Percentiles rank a stretch among this genome's conserved stretches.
Evolutionary conservation across 306 rosid species (phyloP).

Genomic region (Delonix regia): DNA sequence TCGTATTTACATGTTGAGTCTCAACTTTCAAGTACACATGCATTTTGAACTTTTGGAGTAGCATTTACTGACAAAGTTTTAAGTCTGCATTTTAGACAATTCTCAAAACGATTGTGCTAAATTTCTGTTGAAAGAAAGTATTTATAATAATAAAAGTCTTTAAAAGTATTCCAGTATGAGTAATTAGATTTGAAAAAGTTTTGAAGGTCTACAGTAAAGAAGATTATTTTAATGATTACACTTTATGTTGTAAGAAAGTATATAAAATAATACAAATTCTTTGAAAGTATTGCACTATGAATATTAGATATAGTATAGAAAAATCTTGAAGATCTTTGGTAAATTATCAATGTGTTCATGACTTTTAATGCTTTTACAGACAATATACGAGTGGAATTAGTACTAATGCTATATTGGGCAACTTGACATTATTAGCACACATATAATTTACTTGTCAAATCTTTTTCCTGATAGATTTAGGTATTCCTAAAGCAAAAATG

Average conservation of each 20-base stretch:
- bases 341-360: not conserved
- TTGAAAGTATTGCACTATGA: not conserved
- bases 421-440: not conserved
- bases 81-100: not conserved
- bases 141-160: not conserved
- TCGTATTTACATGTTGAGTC: slow-evolving; percentile 16
- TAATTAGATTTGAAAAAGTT: not conserved
- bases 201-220: not conserved
- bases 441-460: not conserved
- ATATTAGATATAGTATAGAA: not conserved
- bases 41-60: slow-evolving; percentile 24
- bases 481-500: not conserved
- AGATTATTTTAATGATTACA: slow-evolving; percentile 2
- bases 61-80: slow-evolving; percentile 22
- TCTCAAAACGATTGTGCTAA: not conserved
- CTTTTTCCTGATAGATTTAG: not conserved
- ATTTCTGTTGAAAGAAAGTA: not conserved
- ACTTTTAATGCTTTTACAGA: not conserved
- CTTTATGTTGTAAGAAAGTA: not conserved
- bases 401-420: not conserved
- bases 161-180: not conserved
- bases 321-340: not conserved
- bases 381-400: not conserved
- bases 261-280: not conserved
- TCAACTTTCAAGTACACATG: not conserved